These are phyloP conservation scores for Hyphodiscus sp. DNA, from an alignment of 2,329 filamentous ascomycete species.

Conservation along the genomic window DNA sequence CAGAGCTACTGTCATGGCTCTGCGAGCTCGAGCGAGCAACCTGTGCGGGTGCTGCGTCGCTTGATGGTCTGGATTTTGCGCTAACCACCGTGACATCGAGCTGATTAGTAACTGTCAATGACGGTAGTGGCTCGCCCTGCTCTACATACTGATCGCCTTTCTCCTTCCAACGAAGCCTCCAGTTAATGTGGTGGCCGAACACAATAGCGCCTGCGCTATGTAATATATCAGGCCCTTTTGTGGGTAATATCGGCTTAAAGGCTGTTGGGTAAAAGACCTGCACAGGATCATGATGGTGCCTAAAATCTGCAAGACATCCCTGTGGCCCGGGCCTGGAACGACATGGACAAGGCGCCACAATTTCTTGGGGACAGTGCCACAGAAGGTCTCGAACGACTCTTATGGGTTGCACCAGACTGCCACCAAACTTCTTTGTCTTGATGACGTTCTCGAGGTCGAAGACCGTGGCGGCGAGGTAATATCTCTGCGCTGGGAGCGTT, in stretches of 20 bases:
- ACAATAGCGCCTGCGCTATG: background rate
- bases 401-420: background rate
- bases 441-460: conserved; percentile 1
- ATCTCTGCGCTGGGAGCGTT: conserved; percentile 23
- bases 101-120: background rate
- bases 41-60: background rate
- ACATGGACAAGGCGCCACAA: background rate
- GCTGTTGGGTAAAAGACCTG: background rate
- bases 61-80: background rate
- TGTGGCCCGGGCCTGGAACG: background rate
- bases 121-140: background rate
- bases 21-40: background rate
- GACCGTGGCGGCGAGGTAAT: conserved; percentile 25
- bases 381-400: background rate
- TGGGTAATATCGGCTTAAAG: background rate
- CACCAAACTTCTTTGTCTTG: background rate
- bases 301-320: background rate
- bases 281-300: background rate
- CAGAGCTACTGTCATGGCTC: background rate
- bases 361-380: background rate
- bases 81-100: background rate
- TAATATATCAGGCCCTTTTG: background rate
- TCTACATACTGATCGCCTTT: background rate
- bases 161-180: background rate
- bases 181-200: background rate